These are phyloP conservation scores for Mycena floridula DNA, from an alignment of 768 basidiomycete genomes.

Conservation along the genomic window DNA sequence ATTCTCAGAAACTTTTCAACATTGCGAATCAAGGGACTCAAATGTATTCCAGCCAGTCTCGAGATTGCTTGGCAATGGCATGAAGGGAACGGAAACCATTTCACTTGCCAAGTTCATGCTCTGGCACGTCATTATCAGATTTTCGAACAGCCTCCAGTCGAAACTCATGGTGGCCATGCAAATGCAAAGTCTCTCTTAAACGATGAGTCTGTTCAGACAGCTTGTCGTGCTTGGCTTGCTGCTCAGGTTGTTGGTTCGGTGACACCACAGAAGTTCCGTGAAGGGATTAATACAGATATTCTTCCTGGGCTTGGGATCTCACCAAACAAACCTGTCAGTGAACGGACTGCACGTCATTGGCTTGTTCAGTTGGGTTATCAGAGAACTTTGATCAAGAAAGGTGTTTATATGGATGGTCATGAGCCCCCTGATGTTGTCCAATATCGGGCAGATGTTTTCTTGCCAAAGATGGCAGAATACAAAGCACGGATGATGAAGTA, in stretches of 20 bases:
- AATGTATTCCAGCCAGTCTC: constrained; percentile 20
- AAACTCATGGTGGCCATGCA: constrained; percentile 17
- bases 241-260: constrained; percentile 20
- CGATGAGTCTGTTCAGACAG: constrained; percentile 15
- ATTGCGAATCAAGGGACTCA: constrained; percentile 22
- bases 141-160: constrained; percentile 25
- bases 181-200: constrained; percentile 11
- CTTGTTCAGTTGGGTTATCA: constrained; percentile 27
- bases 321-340: constrained; percentile 16
- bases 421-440: constrained; percentile 28
- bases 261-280: constrained; percentile 18
- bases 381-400: constrained; percentile 20
- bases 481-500: constrained; percentile 12
- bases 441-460: constrained; percentile 23
- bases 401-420: constrained; percentile 32
- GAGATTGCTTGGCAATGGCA: constrained; percentile 34
- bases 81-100: constrained; percentile 20
- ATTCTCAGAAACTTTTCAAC: constrained; percentile 31
- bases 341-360: constrained; percentile 30
- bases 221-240: constrained; percentile 14
- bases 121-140: constrained; percentile 30
- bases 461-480: constrained; percentile 19
- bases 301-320: constrained; percentile 24
- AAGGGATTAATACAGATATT: constrained; percentile 21
- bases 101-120: constrained; percentile 20